phyloP scores from a whole-genome alignment of 1,284 basidiomycete genomes.

The Malassezia yamatoensis region DNA sequence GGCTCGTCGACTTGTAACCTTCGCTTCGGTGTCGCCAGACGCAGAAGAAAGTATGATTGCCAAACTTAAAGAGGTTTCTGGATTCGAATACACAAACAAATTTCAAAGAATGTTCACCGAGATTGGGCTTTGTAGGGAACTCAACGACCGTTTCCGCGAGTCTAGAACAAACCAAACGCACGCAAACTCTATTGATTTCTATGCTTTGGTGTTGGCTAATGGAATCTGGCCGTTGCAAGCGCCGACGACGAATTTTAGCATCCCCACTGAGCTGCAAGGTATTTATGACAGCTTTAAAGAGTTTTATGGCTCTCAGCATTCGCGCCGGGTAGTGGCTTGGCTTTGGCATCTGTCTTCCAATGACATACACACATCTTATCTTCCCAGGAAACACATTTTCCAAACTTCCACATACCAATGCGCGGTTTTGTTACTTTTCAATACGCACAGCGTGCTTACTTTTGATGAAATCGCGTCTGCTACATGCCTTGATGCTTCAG shows the following conservation, averaged over 20 bases:
- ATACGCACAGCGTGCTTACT: conserved; percentile 68
- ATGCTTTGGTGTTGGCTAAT: conserved; percentile 83
- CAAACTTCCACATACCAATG: conserved; percentile 93
- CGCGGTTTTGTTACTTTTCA: conserved; percentile 88
- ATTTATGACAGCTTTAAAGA: conserved; percentile 85
- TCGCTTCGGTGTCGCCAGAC: conserved; percentile 88
- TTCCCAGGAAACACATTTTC: conserved; percentile 87
- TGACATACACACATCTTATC: conserved; percentile 83
- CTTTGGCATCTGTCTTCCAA: conserved; percentile 96
- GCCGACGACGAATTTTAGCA: conserved; percentile 71
- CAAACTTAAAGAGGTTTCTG: conserved; percentile 93
- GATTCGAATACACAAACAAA: conserved; percentile 97
- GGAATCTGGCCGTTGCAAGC: conserved; percentile 92
- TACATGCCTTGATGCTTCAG: conserved; percentile 72
- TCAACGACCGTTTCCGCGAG: conserved; percentile 93
- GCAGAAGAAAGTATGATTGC: conserved; percentile 97
- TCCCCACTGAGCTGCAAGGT: conserved; percentile 74
- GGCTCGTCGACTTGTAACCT: conserved; percentile 84
- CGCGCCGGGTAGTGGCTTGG: conserved; percentile 91
- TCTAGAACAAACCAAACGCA: conserved; percentile 70
- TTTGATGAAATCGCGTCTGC: conserved; percentile 69
- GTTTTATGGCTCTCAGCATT: conserved; percentile 88
- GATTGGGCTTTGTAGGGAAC: conserved; percentile 87
- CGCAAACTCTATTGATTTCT: conserved; percentile 62
- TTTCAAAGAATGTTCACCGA: conserved; percentile 98